Conservation (phyloP, 2,329 filamentous ascomycete species). For the Balansia obtecta region DNA sequence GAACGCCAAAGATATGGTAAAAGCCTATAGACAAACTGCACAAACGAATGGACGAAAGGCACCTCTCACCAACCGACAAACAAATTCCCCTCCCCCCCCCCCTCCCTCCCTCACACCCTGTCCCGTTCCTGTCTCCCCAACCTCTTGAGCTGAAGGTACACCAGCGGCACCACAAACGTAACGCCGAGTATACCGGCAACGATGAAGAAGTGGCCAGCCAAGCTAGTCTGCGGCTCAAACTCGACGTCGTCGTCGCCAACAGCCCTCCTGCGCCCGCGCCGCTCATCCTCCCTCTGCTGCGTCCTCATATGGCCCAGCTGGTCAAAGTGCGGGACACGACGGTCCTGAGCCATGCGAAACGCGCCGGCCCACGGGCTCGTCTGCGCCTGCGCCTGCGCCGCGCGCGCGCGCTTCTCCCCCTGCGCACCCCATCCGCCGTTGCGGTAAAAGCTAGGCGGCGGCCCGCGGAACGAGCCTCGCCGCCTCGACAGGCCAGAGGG, state of each 20-base stretch:
- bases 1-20: not conserved
- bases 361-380: too few relatives aligned
- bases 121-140: constrained; percentile 19
- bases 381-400: too few relatives aligned
- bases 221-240: constrained; percentile 28
- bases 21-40: too few relatives aligned
- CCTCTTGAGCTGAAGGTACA: constrained; percentile 26
- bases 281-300: constrained; percentile 49
- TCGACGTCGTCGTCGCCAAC: constrained; percentile 25
- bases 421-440: constrained; percentile 66
- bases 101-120: constrained; percentile 2
- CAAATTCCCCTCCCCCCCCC: too few relatives aligned
- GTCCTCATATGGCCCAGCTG: constrained; percentile 58
- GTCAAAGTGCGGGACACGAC: constrained; percentile 64
- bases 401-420: constrained; percentile 46
- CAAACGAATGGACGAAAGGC: too few relatives aligned
- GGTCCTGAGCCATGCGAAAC: constrained; percentile 27
- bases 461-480: constrained; percentile 65
- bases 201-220: constrained; percentile 35
- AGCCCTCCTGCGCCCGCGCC: constrained; percentile 26
- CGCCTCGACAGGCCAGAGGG: constrained; percentile 71
- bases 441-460: constrained; percentile 80
- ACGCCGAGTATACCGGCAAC: constrained; percentile 34
- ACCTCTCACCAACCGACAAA: not conserved
- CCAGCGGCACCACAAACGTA: constrained; percentile 32